These are phyloP conservation scores for Lenzites betulinus DNA, from an alignment of 768 basidiomycete genomes.

Conservation along the genomic window DNA sequence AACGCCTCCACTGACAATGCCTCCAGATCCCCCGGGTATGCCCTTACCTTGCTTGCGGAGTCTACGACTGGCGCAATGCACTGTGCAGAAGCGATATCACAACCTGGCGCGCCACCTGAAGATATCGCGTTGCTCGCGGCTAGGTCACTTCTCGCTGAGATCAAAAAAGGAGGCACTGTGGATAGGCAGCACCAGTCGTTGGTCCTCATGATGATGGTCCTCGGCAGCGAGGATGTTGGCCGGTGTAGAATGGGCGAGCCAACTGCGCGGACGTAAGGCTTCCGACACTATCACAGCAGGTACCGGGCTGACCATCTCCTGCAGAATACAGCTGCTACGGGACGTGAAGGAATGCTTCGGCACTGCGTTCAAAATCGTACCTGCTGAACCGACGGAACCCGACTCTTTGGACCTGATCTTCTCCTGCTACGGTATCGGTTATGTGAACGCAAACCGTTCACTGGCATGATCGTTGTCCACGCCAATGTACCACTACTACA, in stretches of 20 bases:
- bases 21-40: conserved; percentile 95
- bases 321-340: conserved; percentile 87
- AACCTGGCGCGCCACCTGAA: conserved; percentile 85
- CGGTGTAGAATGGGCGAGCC: conserved; percentile 85
- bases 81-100: conserved; percentile 83
- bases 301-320: background rate
- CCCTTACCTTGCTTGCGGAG: conserved; percentile 85
- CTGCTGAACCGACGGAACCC: conserved; percentile 54
- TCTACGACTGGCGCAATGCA: conserved; percentile 90
- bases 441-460: conserved; percentile 83
- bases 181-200: conserved; percentile 88
- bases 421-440: conserved; percentile 92
- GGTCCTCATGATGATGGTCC: conserved; percentile 85
- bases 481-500: conserved; percentile 9
- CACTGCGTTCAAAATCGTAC: conserved; percentile 88
- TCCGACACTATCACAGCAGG: background rate
- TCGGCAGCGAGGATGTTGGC: conserved; percentile 98
- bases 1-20: background rate
- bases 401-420: conserved; percentile 67
- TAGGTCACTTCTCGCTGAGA: conserved; percentile 74
- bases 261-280: conserved; percentile 66
- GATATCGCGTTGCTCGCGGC: conserved; percentile 87
- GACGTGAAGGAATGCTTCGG: conserved; percentile 85
- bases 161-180: conserved; percentile 84
- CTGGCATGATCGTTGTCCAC: conserved; percentile 49